phyloP scores from a whole-genome alignment of 441 rosid species.

The Pelargonium hybrid region DNA sequence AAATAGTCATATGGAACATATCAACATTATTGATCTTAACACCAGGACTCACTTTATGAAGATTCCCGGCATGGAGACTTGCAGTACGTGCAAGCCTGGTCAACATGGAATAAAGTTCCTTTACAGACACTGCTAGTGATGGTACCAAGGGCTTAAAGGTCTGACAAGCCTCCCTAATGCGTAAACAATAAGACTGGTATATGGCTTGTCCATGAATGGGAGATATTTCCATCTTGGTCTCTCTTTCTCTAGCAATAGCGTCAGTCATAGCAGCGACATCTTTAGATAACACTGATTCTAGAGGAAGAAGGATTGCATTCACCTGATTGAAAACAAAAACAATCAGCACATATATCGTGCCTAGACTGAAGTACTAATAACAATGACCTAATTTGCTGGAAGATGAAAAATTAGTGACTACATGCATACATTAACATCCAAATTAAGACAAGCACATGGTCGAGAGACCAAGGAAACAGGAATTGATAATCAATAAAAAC shows the following conservation, averaged over 20 bases:
- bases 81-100: slow-evolving; percentile 80
- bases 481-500: slow-evolving; percentile 27
- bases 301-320: slow-evolving; percentile 70
- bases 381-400: no score
- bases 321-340: slow-evolving; percentile 39
- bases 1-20: slow-evolving; percentile 7
- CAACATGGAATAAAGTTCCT: slow-evolving; percentile 55
- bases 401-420: no score
- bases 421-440: neutral
- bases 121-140: slow-evolving; percentile 46
- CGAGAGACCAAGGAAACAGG: slow-evolving; percentile 8
- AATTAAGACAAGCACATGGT: slow-evolving; percentile 1
- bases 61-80: slow-evolving; percentile 83
- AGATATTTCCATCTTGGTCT: slow-evolving; percentile 68
- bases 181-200: slow-evolving; percentile 69
- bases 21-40: slow-evolving; percentile 14
- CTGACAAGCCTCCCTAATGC: slow-evolving; percentile 71
- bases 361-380: neutral
- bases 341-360: slow-evolving; percentile 15
- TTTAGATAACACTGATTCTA: slow-evolving; percentile 65
- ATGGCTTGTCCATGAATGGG: slow-evolving; percentile 91
- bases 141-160: slow-evolving; percentile 54
- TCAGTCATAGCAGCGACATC: slow-evolving; percentile 88
- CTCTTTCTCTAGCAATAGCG: slow-evolving; percentile 63
- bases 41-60: slow-evolving; percentile 49